These are phyloP conservation scores for Paecilomyces fulvus DNA, from an alignment of 2,329 filamentous ascomycete species.

Conservation along the genomic window DNA sequence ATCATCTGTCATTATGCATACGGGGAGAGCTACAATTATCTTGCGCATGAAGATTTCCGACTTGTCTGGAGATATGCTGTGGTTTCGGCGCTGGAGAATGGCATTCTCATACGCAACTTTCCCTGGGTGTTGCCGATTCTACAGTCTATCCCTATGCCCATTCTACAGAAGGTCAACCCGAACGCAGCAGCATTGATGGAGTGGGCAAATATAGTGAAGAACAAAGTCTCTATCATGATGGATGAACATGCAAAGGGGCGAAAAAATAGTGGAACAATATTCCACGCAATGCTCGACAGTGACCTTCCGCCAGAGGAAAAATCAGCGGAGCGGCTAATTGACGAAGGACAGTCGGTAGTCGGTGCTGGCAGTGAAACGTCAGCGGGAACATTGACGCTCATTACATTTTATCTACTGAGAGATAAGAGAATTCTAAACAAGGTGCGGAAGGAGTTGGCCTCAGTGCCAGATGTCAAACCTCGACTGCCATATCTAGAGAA, in stretches of 20 bases:
- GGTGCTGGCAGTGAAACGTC: conserved; percentile 30
- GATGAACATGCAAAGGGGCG: conserved; percentile 1
- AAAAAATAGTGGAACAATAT: conserved; percentile 10
- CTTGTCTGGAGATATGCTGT: conserved; percentile 15
- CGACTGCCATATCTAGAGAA: conserved; percentile 27
- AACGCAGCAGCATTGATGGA: conserved; percentile 4
- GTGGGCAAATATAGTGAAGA: conserved; percentile 1
- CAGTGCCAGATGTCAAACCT: conserved; percentile 12
- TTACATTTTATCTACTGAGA: conserved; percentile 21
- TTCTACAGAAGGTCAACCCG: conserved; percentile 3
- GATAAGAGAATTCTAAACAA: conserved; percentile 11
- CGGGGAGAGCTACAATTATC: conserved; percentile 23
- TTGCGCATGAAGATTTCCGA: conserved; percentile 20
- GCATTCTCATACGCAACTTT: conserved; percentile 17
- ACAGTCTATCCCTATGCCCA: conserved; percentile 12
- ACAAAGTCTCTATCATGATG: background rate
- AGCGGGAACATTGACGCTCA: conserved; percentile 18
- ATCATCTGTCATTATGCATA: conserved; percentile 33
- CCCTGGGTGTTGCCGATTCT: conserved; percentile 20
- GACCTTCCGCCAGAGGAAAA: conserved; percentile 30
- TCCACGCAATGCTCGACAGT: conserved; percentile 25
- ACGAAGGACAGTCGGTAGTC: conserved; percentile 23
- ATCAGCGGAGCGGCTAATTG: conserved; percentile 19
- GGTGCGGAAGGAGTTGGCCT: conserved; percentile 23
- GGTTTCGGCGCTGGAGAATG: conserved; percentile 14